Base-by-base conservation (phyloP, 352 stramenopile genomes). In the Pythium phragmitis region DNA sequence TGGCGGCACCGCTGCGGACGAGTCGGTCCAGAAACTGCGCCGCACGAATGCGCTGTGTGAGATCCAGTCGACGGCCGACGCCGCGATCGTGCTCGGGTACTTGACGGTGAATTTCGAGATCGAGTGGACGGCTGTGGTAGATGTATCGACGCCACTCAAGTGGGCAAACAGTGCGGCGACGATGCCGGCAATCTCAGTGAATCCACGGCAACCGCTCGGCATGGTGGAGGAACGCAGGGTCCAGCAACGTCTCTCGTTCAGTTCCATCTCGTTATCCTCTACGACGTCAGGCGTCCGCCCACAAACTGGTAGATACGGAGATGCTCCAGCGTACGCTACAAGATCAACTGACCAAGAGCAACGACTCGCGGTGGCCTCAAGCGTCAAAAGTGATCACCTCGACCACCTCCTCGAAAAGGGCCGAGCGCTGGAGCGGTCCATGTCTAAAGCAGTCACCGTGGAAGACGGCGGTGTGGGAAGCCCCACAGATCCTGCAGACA, bases 21-120 rank as follows among this genome's bases (percentile, higher is more conserved):
- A 69, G n/a, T 28, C 37, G 6, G 28, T 60, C 66, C 41, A 49
- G n/a, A 21, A 28, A 41, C 60, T 89, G 49, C 75, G 72, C 48
- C 78, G 86, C 46, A 80, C 82, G 14, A 61, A 70, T n/a, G 36
- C 69, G 8, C 41, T 69, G 23, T 65, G 53, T 21, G 65, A 67
- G 65, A 72, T 72, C 49, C 55, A 72, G 7, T 52, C 65, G 19
- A 63, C 55, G 2, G 37, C 14, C 9, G 28, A 58, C 14, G 23
- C 34, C 8, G 33, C 53, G 26, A 56, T 26, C 1, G 17, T 67
- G 42, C 26, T 71, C 3, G 65, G 65, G 6, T 72, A 68, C 14
- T 52, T 72, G 8, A 57, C 54, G 8, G 59, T 72, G n/a, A 67
- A 67, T 56, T 62, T 72, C n/a, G 54, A 67, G 43, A 58, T 72